phyloP scores from a whole-genome alignment of 768 basidiomycete genomes.

The Pleurotus giganteus region DNA sequence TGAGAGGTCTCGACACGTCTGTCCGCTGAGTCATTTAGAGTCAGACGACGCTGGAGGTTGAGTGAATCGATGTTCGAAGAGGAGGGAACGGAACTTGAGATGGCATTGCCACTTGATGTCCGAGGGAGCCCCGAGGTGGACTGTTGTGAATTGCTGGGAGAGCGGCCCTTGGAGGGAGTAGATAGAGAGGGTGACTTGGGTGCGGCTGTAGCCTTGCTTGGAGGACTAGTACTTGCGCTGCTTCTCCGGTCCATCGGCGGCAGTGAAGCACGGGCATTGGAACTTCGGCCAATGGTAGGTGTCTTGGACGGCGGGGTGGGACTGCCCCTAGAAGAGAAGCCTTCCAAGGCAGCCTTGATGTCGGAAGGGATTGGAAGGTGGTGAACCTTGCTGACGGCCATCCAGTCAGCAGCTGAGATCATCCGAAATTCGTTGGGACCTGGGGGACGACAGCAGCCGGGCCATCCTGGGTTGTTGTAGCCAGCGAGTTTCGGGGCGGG shows the following conservation, averaged over 20 bases:
- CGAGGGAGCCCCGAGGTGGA: constrained; percentile 38
- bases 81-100: constrained; percentile 46
- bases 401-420: constrained; percentile 78
- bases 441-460: constrained; percentile 86
- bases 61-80: constrained; percentile 44
- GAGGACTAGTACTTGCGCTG: constrained; percentile 39
- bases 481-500: constrained; percentile 53
- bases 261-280: constrained; percentile 21
- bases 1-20: constrained; percentile 44
- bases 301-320: constrained; percentile 26
- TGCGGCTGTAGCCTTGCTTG: constrained; percentile 33
- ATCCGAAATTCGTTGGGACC: constrained; percentile 52
- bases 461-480: constrained; percentile 77
- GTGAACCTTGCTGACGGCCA: constrained; percentile 73
- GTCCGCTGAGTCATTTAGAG: constrained; percentile 36
- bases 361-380: constrained; percentile 71
- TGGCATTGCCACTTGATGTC: constrained; percentile 34
- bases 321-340: constrained; percentile 39
- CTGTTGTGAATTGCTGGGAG: constrained; percentile 54
- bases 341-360: constrained; percentile 66
- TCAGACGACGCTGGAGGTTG: constrained; percentile 46
- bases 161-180: constrained; percentile 43
- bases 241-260: constrained; percentile 45
- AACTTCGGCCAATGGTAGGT: constrained; percentile 25
- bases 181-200: constrained; percentile 31